Percentiles rank a stretch among this genome's conserved stretches.
These are phyloP conservation scores for Karstenula rhodostoma DNA, from an alignment of 2,329 filamentous ascomycete species.

Conservation along the genomic window DNA sequence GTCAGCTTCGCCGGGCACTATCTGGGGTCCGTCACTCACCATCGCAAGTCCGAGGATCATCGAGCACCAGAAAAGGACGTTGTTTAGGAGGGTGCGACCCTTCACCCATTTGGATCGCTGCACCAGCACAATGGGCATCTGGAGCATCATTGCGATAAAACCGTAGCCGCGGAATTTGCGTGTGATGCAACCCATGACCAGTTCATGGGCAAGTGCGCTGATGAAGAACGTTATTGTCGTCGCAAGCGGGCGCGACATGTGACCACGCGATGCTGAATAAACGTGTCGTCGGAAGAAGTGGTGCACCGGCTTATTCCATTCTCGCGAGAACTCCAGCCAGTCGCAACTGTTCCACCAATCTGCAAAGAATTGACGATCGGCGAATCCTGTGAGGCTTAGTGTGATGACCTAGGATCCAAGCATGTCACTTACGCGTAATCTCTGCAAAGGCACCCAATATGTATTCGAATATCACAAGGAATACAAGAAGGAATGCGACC, in stretches of 20 bases:
- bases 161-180: constrained; percentile 96
- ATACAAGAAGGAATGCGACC: constrained; percentile 92
- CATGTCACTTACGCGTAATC: constrained; percentile 69
- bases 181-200: constrained; percentile 97
- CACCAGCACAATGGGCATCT: constrained; percentile 92
- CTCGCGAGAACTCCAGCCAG: constrained; percentile 92
- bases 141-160: constrained; percentile 93
- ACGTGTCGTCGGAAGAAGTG: constrained; percentile 95
- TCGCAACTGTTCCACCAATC: constrained; percentile 79
- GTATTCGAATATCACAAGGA: constrained; percentile 98
- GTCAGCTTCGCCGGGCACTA: constrained; percentile 21
- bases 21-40: constrained; percentile 60
- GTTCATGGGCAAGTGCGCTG: constrained; percentile 86
- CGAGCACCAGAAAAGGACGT: constrained; percentile 86
- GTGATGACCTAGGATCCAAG: constrained; percentile 4
- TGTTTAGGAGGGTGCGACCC: constrained; percentile 74
- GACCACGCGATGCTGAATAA: constrained; percentile 80
- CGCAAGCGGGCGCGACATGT: constrained; percentile 78
- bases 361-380: constrained; percentile 90
- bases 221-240: constrained; percentile 93
- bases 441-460: constrained; percentile 93
- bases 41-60: constrained; percentile 88
- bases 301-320: constrained; percentile 99
- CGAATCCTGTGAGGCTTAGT: constrained; percentile 66
- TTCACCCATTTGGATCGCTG: constrained; percentile 82